Percentiles rank a stretch among this genome's conserved stretches.
phyloP scores from a whole-genome alignment of 805 yeast species.

The Jamesozyma spencerorum region DNA sequence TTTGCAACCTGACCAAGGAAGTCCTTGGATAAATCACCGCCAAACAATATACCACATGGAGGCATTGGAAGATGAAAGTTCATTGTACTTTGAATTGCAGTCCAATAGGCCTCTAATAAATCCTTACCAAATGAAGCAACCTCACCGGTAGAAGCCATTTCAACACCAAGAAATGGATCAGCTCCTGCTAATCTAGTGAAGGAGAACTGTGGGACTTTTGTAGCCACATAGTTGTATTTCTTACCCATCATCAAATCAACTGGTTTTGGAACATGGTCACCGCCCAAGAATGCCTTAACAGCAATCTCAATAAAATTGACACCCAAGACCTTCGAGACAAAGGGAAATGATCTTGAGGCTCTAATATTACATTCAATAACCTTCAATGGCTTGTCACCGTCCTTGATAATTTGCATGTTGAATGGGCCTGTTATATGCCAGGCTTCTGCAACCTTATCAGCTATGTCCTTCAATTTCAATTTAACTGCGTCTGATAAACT shows the following conservation, averaged over 20 bases:
- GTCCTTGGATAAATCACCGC: conserved; percentile 78
- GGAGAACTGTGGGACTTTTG: conserved; percentile 97
- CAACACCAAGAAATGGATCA: conserved; percentile 97
- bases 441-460: conserved; percentile 88
- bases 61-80: conserved; percentile 91
- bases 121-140: conserved; percentile 92
- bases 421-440: conserved; percentile 96
- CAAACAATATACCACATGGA: conserved; percentile 81
- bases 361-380: conserved; percentile 98
- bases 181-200: conserved; percentile 98
- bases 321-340: conserved; percentile 94
- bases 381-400: conserved; percentile 62
- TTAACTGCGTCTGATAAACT: conserved; percentile 55
- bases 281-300: conserved; percentile 71
- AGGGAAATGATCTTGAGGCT: conserved; percentile 98
- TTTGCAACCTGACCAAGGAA: conserved; percentile 66
- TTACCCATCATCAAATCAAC: conserved; percentile 66
- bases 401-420: conserved; percentile 94
- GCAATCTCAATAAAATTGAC: conserved; percentile 92
- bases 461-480: conserved; percentile 71
- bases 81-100: conserved; percentile 93
- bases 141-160: conserved; percentile 99
- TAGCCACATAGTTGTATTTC: conserved; percentile 76
- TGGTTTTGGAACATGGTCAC: conserved; percentile 63
- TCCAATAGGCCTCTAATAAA: conserved; percentile 90